These are phyloP conservation scores for Polymyxa betae DNA, from an alignment of 208 protist species.

Conservation along the genomic window DNA sequence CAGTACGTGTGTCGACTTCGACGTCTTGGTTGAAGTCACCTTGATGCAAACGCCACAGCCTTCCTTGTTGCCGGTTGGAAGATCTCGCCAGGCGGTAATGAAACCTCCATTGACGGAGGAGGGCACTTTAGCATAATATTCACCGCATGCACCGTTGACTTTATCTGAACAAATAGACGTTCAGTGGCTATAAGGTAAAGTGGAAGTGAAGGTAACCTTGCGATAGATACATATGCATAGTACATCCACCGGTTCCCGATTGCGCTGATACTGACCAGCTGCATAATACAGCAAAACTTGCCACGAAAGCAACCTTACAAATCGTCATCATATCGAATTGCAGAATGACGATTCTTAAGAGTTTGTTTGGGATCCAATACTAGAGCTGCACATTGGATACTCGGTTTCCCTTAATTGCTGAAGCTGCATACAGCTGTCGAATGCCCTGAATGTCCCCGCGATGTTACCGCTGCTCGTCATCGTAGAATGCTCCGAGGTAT, in stretches of 20 bases:
- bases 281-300: too few species aligned
- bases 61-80: neutral
- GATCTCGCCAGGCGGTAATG: neutral
- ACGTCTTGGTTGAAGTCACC: neutral
- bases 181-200: neutral
- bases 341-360: too few species aligned
- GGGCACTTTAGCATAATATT: neutral
- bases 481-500: too few species aligned
- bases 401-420: too few species aligned
- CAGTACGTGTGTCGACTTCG: neutral
- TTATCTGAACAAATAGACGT: neutral
- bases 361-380: too few species aligned
- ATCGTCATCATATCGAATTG: too few species aligned
- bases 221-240: conserved; percentile 7
- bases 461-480: too few species aligned
- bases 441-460: too few species aligned
- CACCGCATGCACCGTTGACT: neutral
- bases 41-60: neutral
- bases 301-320: too few species aligned
- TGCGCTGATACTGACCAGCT: neutral
- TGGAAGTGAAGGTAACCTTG: neutral
- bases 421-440: too few species aligned
- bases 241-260: neutral
- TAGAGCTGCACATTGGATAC: too few species aligned
- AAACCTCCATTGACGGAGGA: neutral